These are phyloP conservation scores for Candida pini DNA, from an alignment of 805 yeast genomes.

Conservation along the genomic window DNA sequence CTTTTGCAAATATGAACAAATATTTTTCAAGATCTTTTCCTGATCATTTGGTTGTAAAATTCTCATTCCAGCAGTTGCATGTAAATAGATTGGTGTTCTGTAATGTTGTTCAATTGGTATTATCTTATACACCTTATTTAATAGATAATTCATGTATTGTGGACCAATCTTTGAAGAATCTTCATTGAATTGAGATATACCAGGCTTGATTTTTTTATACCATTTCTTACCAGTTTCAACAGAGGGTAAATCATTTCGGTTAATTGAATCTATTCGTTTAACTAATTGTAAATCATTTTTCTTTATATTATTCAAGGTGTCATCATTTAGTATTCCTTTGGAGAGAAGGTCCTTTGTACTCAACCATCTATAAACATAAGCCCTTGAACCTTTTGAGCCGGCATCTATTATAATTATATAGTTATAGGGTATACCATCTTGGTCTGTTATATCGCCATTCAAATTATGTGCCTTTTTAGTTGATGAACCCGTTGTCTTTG, in stretches of 20 bases:
- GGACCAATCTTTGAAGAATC: conserved; percentile 47
- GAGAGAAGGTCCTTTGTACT: conserved; percentile 29
- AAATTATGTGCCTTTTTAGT: conserved; percentile 2
- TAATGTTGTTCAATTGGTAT: conserved; percentile 56
- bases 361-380: conserved; percentile 52
- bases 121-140: conserved; percentile 41
- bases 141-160: conserved; percentile 44
- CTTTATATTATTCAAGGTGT: too few species aligned
- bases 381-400: conserved; percentile 62
- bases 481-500: conserved; percentile 1
- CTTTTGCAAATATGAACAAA: conserved; percentile 43
- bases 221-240: conserved; percentile 34
- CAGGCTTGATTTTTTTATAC: conserved; percentile 51
- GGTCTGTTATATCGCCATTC: conserved; percentile 26
- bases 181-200: conserved; percentile 45
- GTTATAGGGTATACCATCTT: conserved; percentile 46
- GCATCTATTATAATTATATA: conserved; percentile 59
- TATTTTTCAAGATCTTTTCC: conserved; percentile 36
- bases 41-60: conserved; percentile 45
- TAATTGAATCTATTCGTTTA: conserved; percentile 4
- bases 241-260: conserved; percentile 10
- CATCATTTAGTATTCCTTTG: conserved; percentile 9
- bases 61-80: conserved; percentile 69
- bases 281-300: conserved; percentile 2
- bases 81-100: conserved; percentile 63